Evolutionary conservation across 345 rosid species (phyloP), one percentile per base, ranked within the genome.

Genomic region (Geranium brycei): DNA sequence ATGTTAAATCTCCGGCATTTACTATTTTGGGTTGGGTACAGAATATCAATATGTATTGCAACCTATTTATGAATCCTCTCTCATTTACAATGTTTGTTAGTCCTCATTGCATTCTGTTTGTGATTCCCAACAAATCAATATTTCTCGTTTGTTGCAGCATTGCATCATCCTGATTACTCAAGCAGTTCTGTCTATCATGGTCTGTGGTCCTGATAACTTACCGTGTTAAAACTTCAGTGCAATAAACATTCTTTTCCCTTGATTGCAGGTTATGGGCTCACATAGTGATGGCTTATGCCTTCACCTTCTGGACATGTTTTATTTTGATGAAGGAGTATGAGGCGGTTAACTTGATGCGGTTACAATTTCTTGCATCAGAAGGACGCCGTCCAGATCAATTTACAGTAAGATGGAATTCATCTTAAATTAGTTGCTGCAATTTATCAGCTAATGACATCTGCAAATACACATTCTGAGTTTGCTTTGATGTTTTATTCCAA

Each of bases 251-350:
- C 8, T 59, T 30, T 19, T 13, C 60, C 55, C 3, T 51, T 32
- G 63, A 41, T 69, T 66, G 63, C 86, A 91, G 98, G 79, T 83
- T 84, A 71, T 89, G 89, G 92, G 62, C 89, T 17, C 96, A 91
- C 76, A 78, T 87, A 57, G 61, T 83, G 67, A 80, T 87, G 93
- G 91, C 92, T 31, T 91, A 91, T 71, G 89, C 80, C 64, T 80
- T 91, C 67, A 87, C 96, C 55, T 79, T 87, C 31, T 92, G 99
- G 99, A 90, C 96, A 60, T 85, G 82, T 76, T 90, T 81, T 71
- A 82, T 90, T 68, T 70, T 93, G 64, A 69, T 70, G 61, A 89
- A 79, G 71, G 99, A 93, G 84, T 93, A 93, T 63, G 96, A 78
- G 71, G 77, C 17, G 23, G 82, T 93, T 70, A 85, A 95, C 69